phyloP scores from a whole-genome alignment of 1,284 basidiomycete genomes.

The Trichosporon sp. region DNA sequence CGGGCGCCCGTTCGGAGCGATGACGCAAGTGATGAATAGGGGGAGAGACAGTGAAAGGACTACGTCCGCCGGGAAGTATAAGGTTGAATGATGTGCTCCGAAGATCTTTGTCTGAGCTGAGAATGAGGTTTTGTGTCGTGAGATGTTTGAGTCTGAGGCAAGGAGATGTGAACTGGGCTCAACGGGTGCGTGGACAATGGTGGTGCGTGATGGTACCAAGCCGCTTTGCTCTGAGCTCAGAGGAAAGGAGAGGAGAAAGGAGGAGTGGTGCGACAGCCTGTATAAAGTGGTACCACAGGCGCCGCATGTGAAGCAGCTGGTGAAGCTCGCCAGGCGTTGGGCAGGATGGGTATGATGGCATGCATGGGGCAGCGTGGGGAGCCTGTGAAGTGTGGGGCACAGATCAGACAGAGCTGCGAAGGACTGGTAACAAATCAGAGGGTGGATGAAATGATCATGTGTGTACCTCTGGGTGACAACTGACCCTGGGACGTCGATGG shows the following conservation, averaged over 20 bases:
- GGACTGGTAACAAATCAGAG: constrained; percentile 2
- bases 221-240: neutral
- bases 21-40: neutral
- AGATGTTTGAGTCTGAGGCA: neutral
- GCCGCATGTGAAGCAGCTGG: neutral
- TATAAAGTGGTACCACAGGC: neutral
- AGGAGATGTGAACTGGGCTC: neutral
- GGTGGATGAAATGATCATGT: constrained; percentile 11
- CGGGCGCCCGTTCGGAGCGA: neutral
- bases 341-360: neutral
- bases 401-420: neutral
- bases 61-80: neutral
- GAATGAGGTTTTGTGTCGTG: neutral
- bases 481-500: neutral
- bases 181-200: neutral
- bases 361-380: constrained; percentile 1
- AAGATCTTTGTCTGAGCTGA: neutral
- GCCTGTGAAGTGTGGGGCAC: neutral
- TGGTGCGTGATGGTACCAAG: neutral
- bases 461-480: neutral
- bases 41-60: neutral
- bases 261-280: neutral
- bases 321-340: neutral
- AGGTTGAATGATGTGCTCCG: neutral
- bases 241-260: neutral